Conservation (phyloP, 2,329 filamentous ascomycete species). For the Talaromyces pinophilus region DNA sequence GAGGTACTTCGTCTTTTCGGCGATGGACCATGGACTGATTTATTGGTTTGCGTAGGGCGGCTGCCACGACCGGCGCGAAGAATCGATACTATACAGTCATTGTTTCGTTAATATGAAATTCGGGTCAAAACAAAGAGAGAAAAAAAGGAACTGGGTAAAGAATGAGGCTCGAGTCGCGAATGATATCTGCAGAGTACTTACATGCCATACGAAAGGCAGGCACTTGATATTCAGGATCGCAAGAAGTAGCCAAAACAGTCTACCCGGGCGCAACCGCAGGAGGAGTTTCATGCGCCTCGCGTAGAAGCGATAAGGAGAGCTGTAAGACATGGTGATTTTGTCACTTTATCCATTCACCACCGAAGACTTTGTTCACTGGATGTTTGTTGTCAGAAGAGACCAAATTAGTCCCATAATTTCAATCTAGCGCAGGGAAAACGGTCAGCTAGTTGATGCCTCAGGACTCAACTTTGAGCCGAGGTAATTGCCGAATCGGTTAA, state of each 20-base stretch:
- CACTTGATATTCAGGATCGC: constrained; percentile 22
- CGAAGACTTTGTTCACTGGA: background rate
- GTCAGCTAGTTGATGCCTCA: background rate
- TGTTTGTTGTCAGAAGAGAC: background rate
- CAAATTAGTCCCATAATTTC: background rate
- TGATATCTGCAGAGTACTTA: constrained; percentile 13
- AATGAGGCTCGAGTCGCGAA: background rate
- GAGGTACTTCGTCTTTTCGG: constrained; percentile 16
- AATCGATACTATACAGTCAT: constrained; percentile 11
- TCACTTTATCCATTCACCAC: too few species aligned
- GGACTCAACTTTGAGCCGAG: constrained; percentile 5
- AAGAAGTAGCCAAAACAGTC: constrained; percentile 15
- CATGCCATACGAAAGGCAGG: constrained; percentile 23
- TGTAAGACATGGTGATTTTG: background rate
- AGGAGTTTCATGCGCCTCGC: background rate
- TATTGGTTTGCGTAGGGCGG: constrained; percentile 18
- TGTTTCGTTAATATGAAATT: background rate
- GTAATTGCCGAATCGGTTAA: constrained; percentile 2
- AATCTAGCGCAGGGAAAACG: background rate
- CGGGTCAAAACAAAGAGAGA: background rate
- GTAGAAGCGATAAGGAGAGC: constrained; percentile 1
- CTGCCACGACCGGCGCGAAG: constrained; percentile 17
- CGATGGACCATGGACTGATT: constrained; percentile 8
- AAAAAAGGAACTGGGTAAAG: background rate
- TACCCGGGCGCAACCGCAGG: constrained; percentile 7